These are phyloP conservation scores for Arthrobotrys megalospora DNA, from an alignment of 2,329 filamentous ascomycete species.

Conservation along the genomic window DNA sequence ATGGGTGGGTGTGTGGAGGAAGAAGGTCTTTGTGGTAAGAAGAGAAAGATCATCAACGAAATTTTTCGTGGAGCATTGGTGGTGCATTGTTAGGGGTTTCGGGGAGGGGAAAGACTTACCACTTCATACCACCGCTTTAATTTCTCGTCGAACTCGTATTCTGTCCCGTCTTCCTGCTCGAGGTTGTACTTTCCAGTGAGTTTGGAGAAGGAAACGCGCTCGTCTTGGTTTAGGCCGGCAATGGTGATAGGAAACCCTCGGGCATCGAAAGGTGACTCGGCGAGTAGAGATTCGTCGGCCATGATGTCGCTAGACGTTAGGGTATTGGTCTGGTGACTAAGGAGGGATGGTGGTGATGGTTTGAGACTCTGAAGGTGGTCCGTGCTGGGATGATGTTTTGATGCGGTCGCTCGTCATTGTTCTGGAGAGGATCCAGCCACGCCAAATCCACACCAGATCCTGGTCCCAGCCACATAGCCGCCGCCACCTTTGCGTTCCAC, in stretches of 20 bases:
- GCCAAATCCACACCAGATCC: background rate
- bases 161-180: slow-evolving; percentile 85
- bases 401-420: slow-evolving; percentile 39
- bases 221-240: slow-evolving; percentile 80
- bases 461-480: background rate
- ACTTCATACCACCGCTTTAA: slow-evolving; percentile 82
- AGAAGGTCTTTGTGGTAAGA: slow-evolving; percentile 34
- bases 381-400: slow-evolving; percentile 22
- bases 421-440: slow-evolving; percentile 3
- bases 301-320: slow-evolving; percentile 16
- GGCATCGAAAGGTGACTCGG: slow-evolving; percentile 49
- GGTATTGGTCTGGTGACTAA: slow-evolving; percentile 2
- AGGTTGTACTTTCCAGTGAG: slow-evolving; percentile 85
- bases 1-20: slow-evolving; percentile 14
- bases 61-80: slow-evolving; percentile 51
- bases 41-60: slow-evolving; percentile 55
- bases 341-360: slow-evolving; percentile 1
- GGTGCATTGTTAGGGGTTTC: background rate
- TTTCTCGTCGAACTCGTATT: slow-evolving; percentile 84
- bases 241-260: slow-evolving; percentile 73
- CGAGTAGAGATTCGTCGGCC: slow-evolving; percentile 40
- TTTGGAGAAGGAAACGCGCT: slow-evolving; percentile 89
- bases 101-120: slow-evolving; percentile 67
- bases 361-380: slow-evolving; percentile 5
- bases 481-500: slow-evolving; percentile 4